These are phyloP conservation scores for Candida sp. DNA, from an alignment of 1,139 yeast genomes.

Conservation along the genomic window DNA sequence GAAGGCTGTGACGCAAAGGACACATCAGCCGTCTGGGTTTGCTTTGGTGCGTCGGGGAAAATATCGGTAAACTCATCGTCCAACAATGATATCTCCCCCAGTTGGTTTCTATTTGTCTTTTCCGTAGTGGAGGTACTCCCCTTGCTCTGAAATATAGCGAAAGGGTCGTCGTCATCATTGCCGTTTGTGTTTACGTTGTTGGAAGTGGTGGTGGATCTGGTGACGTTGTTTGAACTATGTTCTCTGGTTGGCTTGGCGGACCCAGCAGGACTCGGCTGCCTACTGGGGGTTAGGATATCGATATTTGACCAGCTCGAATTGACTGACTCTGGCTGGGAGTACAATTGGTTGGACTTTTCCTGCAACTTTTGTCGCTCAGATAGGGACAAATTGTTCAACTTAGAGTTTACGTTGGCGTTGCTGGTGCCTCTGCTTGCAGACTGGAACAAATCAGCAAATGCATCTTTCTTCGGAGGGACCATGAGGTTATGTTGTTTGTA, in stretches of 20 bases:
- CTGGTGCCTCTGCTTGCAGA: constrained; percentile 26
- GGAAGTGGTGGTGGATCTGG: too few species aligned
- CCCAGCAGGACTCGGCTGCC: constrained; percentile 8
- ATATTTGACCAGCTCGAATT: constrained; percentile 24
- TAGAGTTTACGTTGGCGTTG: constrained; percentile 10
- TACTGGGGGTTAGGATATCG: constrained; percentile 19
- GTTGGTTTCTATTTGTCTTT: not conserved
- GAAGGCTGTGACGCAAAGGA: not conserved
- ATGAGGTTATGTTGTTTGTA: not conserved
- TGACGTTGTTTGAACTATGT: too few species aligned
- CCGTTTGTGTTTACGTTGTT: not conserved
- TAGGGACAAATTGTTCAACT: constrained; percentile 20
- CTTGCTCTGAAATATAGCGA: constrained; percentile 19
- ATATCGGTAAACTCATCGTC: constrained; percentile 52
- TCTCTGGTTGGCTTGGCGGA: too few species aligned
- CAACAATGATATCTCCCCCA: constrained; percentile 23
- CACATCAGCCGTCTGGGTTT: constrained; percentile 9
- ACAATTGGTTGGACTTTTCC: constrained; percentile 3
- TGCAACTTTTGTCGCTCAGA: constrained; percentile 24
- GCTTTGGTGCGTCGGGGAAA: constrained; percentile 20
- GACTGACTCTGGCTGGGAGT: constrained; percentile 4
- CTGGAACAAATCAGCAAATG: constrained; percentile 50
- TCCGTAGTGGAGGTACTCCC: not conserved
- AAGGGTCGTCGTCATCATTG: constrained; percentile 19
- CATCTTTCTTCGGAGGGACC: constrained; percentile 48